Evolutionary conservation across 805 yeast genomes (phyloP).

Genomic region (Spathaspora arborariae): DNA sequence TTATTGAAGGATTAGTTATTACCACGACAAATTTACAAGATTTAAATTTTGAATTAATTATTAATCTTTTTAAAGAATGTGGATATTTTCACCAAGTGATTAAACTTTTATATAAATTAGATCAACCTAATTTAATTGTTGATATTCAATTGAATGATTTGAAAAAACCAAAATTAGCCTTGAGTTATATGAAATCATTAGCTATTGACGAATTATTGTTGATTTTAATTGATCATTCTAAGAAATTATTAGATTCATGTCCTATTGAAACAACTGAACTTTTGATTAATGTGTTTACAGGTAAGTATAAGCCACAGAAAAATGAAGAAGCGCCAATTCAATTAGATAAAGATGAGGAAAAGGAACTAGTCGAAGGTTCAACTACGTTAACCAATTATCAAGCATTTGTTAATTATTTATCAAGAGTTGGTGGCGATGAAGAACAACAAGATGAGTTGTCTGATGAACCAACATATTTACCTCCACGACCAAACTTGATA

Average conservation of each 20-base stretch:
- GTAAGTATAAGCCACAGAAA: conserved; percentile 55
- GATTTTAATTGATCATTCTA: conserved; percentile 64
- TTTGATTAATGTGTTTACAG: conserved; percentile 84
- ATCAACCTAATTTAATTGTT: conserved; percentile 71
- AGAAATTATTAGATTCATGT: conserved; percentile 55
- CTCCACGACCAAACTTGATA: conserved; percentile 85
- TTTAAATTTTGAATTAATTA: conserved; percentile 66
- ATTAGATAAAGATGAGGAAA: conserved; percentile 9
- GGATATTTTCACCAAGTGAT: conserved; percentile 67
- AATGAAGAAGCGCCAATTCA: conserved; percentile 7
- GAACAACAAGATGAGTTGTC: conserved; percentile 2
- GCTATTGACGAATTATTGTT: conserved; percentile 74
- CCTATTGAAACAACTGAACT: conserved; percentile 83
- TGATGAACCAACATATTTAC: conserved; percentile 68
- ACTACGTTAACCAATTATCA: conserved; percentile 28
- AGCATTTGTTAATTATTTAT: conserved; percentile 27
- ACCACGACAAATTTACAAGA: conserved; percentile 23
- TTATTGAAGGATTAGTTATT: conserved; percentile 43
- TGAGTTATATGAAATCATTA: conserved; percentile 64
- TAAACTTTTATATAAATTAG: conserved; percentile 61
- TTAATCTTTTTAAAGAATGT: conserved; percentile 69
- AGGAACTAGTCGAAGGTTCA: conserved; percentile 19
- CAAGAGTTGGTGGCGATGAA: conserved; percentile 12
- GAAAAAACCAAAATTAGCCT: conserved; percentile 42
- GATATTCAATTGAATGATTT: conserved; percentile 69